Conservation (phyloP, 2,329 filamentous ascomycete genomes). For the Herpotrichia juniperi region DNA sequence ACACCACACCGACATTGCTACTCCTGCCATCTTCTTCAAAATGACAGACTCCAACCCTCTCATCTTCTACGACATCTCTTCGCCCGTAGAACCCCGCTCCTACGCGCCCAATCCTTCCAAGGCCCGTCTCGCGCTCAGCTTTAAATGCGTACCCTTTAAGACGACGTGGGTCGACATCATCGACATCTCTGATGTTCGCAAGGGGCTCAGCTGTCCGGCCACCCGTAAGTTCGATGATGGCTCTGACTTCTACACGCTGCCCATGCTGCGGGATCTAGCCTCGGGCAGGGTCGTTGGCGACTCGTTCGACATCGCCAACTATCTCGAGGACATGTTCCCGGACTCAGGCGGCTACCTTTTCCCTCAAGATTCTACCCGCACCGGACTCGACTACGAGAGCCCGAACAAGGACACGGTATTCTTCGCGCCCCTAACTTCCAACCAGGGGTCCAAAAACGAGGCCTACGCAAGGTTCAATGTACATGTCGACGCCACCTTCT, state of each 20-base stretch:
- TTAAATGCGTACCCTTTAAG: slow-evolving; percentile 55
- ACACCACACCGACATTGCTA: slow-evolving; percentile 7
- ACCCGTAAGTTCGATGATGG: slow-evolving; percentile 63
- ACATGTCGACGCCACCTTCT: slow-evolving; percentile 62
- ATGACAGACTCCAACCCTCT: slow-evolving; percentile 38
- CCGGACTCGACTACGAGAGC: slow-evolving; percentile 50
- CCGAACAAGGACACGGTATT: slow-evolving; percentile 28
- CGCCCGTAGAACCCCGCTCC: slow-evolving; percentile 45
- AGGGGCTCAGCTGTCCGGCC: slow-evolving; percentile 53
- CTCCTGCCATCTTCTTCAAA: slow-evolving; percentile 9
- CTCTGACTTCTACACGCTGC: slow-evolving; percentile 65
- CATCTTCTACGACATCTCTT: slow-evolving; percentile 57
- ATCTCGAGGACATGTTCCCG: slow-evolving; percentile 62
- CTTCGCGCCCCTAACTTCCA: slow-evolving; percentile 43
- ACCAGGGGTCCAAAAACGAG: slow-evolving; percentile 43
- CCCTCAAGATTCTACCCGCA: slow-evolving; percentile 40
- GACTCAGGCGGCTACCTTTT: slow-evolving; percentile 57
- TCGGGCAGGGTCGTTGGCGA: slow-evolving; percentile 59
- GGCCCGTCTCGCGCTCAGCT: slow-evolving; percentile 56
- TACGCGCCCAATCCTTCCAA: slow-evolving; percentile 60
- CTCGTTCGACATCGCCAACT: slow-evolving; percentile 69
- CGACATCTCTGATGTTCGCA: slow-evolving; percentile 58
- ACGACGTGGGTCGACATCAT: slow-evolving; percentile 61
- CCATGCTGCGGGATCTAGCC: slow-evolving; percentile 58
- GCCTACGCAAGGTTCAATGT: slow-evolving; percentile 56